A percentile compares a stretch with the other conserved stretches of the same genome.
phyloP scores from a whole-genome alignment of 352 stramenopile genomes.

The Phytophthora cactorum region DNA sequence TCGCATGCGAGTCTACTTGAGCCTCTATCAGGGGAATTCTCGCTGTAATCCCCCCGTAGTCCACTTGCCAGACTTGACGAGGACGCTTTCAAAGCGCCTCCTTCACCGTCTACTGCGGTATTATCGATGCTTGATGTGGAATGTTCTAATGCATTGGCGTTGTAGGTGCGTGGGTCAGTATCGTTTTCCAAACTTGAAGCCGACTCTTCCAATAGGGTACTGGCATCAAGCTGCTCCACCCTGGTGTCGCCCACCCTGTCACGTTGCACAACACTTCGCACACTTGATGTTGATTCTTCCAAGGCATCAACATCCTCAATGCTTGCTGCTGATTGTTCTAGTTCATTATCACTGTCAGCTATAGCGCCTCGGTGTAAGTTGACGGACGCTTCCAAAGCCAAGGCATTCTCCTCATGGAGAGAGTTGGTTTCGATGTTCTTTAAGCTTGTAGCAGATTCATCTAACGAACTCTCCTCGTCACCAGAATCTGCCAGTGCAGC shows the following conservation, averaged over 20 bases:
- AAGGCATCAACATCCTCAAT: not conserved
- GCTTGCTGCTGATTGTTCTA: not conserved
- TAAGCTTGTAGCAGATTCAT: not conserved
- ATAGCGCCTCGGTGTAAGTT: not conserved
- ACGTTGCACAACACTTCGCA: not conserved
- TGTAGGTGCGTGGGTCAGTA: not conserved
- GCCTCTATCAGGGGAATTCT: not conserved
- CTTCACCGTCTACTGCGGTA: slow-evolving; percentile 2
- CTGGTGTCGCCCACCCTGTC: not conserved
- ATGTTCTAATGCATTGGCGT: not conserved
- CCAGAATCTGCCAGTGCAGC: not conserved
- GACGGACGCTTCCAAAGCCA: not conserved
- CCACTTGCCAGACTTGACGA: slow-evolving; percentile 1
- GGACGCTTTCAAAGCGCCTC: slow-evolving; percentile 1
- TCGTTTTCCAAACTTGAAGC: not conserved
- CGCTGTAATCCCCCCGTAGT: not conserved
- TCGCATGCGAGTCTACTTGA: slow-evolving; percentile 1
- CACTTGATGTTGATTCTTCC: slow-evolving; percentile 1
- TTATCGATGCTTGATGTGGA: not conserved
- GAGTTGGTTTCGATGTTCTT: not conserved
- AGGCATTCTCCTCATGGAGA: not conserved
- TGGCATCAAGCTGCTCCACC: not conserved
- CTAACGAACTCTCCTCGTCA: not conserved
- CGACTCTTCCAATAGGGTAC: not conserved
- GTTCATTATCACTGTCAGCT: not conserved